Percentiles rank a stretch among this genome's conserved stretches.
Evolutionary conservation across 495 filamentous ascomycete species (phyloP).

Genomic region (Annulohypoxylon maeteangense): DNA sequence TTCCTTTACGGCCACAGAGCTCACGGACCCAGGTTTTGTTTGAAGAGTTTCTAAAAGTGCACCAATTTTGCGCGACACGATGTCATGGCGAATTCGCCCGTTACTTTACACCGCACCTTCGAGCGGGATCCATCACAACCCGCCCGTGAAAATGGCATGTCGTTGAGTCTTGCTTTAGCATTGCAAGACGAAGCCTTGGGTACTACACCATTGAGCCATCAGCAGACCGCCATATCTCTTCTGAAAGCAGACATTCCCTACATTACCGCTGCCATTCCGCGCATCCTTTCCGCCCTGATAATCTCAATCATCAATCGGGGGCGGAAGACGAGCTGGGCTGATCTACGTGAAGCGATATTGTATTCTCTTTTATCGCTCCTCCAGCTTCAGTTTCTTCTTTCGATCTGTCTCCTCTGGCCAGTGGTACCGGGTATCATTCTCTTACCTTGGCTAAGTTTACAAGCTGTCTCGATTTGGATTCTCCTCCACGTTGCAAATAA

Average conservation of each 20-base stretch:
- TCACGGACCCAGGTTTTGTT: background rate
- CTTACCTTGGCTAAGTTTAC: slow-evolving; percentile 38
- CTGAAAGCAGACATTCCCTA: slow-evolving; percentile 43
- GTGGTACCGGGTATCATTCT: slow-evolving; percentile 47
- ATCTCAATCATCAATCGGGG: slow-evolving; percentile 8
- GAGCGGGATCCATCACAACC: slow-evolving; percentile 3
- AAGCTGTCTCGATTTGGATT: slow-evolving; percentile 34
- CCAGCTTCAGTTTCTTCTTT: slow-evolving; percentile 46
- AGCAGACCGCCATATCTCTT: slow-evolving; percentile 36
- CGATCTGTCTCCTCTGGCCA: slow-evolving; percentile 44
- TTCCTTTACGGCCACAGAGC: background rate
- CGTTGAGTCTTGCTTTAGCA: slow-evolving; percentile 30
- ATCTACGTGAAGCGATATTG: slow-evolving; percentile 36
- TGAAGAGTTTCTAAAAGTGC: background rate
- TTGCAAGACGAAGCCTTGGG: slow-evolving; percentile 52
- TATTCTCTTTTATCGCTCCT: slow-evolving; percentile 42
- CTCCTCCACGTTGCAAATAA: slow-evolving; percentile 15
- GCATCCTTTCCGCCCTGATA: slow-evolving; percentile 37
- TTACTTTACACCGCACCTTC: background rate
- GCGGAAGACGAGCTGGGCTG: slow-evolving; percentile 35
- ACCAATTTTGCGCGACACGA: slow-evolving; percentile 4
- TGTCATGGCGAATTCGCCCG: slow-evolving; percentile 16
- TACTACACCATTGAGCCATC: slow-evolving; percentile 47
- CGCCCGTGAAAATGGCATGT: background rate
- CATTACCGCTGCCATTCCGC: slow-evolving; percentile 37